Base-by-base conservation (phyloP, 2,329 filamentous ascomycete species). In the Epichloe coenophiala region DNA sequence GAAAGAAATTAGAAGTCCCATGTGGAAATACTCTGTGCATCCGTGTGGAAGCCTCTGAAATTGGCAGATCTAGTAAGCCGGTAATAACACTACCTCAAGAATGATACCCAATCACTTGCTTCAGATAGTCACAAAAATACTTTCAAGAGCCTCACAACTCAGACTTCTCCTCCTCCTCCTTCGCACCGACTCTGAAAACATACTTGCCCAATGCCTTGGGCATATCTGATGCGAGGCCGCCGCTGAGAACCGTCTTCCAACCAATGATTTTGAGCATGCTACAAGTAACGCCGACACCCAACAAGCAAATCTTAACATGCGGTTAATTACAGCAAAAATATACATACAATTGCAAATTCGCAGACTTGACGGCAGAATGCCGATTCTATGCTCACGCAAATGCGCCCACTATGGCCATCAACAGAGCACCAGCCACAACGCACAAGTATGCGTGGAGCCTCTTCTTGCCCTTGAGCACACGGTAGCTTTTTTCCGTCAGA, bases 341-440 rank as follows among this genome's bases (percentile, higher is more conserved):
- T 4, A 31, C 31, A 31, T 31, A 9, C 9, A 31, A 31, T 31
- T 31, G 8, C 31, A 9, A 31, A 31, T 31, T 11, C 31, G 9
- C 31, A 31, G 31, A 31, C 31, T 9, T 31, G 27, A 31, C 27
- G 27, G 31, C 31, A 21, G 17, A 19, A 45, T 33, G 15, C 27
- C 8, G 9, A 42, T 45, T 13, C 19, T 8, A n/a, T 21, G 40
- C 40, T 51, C 36, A 87, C 9, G 83, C 84, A 75, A 86, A 87
- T 8, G 83, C 84, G 1, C 84, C 84, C 0, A 88, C 83, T 13
- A 80, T 63, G 36, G 83, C 82, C 84, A 88, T 88, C 47, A 84
- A 70, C 47, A 75, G 68, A 0, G 84, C 81, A 0, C 84, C 84
- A 1, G 70, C 68, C 31, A 82, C 71, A 2, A 88, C 83, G 5